These are phyloP conservation scores for Creolimax fragrantissima DNA, from an alignment of 78 protist genomes.

Conservation along the genomic window DNA sequence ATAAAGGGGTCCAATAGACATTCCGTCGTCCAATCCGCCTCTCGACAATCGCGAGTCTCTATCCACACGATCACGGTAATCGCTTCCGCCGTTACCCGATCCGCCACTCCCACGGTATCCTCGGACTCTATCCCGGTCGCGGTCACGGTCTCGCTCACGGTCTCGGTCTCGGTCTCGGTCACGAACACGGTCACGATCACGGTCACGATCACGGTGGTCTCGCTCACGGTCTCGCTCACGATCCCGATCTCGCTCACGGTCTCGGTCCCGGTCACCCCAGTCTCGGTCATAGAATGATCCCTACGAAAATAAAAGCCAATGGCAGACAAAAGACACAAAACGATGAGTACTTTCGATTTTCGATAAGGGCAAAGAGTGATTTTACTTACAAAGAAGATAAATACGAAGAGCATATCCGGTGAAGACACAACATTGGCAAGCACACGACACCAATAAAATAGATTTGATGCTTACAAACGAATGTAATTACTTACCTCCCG, in stretches of 20 bases:
- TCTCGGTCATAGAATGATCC: background rate
- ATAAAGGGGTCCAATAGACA: background rate
- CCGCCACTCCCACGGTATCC: background rate
- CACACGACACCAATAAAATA: too few species aligned
- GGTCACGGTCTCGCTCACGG: background rate
- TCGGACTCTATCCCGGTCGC: background rate
- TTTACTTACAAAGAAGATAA: too few species aligned
- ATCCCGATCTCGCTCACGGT: background rate
- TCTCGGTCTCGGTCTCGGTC: background rate
- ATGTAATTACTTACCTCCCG: too few species aligned
- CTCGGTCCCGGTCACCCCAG: background rate
- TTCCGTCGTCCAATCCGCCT: background rate
- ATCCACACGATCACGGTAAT: background rate
- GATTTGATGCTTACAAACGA: too few species aligned
- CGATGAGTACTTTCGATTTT: too few species aligned
- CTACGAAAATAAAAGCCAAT: too few species aligned
- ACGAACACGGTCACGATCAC: background rate
- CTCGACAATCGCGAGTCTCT: background rate
- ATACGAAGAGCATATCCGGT: too few species aligned
- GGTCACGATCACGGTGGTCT: background rate
- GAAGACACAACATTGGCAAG: too few species aligned
- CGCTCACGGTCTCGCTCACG: background rate
- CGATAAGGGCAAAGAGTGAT: too few species aligned
- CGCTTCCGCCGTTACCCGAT: background rate
- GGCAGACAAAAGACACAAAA: too few species aligned